Evolutionary conservation across 176 grass and related monocot species (phyloP), one percentile per base, ranked within the genome.

Genomic region (Cymbopogon citratus): DNA sequence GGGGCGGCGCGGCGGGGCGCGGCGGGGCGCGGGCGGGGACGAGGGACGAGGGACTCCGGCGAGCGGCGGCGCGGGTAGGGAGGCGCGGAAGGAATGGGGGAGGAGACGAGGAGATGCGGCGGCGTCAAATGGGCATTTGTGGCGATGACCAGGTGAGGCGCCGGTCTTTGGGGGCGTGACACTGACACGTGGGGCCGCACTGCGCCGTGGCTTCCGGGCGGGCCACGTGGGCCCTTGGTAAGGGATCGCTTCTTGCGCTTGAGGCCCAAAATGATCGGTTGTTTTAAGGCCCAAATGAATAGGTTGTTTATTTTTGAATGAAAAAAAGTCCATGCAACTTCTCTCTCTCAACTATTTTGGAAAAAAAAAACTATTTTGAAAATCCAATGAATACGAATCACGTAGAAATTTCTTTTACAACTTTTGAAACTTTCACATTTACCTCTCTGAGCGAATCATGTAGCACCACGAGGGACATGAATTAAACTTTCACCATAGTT

Each of bases 11-110:
- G n/a, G n/a, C n/a, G 38, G n/a, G 40, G 35, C 59, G 38, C 12
- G 3, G 24, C 8, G 49, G 18, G 16, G 52, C 52, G 19, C 1
- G 5, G 49, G 18, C 6, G 65, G 54, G 13, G 39, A 41, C 73
- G 23, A 16, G 54, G 13, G 39, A 41, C 73, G 23, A 16, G 45
- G 45, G 60, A 66, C 80, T 88, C 81, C 69, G 81, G 75, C 81
- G 87, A 84, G 75, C 87, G 81, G 76, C 76, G 76, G 69, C 75
- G 69, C 70, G 11, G 59, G 69, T 46, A 57, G 9, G 54, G 9
- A 45, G 36, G 45, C 14, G 61, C 16, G 70, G 59, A 31, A 18
- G 33, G 13, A 69, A 29, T 12, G 62, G 52, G 49, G 10, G 18
- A 33, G 28, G 79, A 12, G 35, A 6, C 2, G 52, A 57, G 8